These are phyloP conservation scores for Alternaria tenuissima DNA, from an alignment of 2,329 filamentous ascomycete genomes.

Conservation along the genomic window DNA sequence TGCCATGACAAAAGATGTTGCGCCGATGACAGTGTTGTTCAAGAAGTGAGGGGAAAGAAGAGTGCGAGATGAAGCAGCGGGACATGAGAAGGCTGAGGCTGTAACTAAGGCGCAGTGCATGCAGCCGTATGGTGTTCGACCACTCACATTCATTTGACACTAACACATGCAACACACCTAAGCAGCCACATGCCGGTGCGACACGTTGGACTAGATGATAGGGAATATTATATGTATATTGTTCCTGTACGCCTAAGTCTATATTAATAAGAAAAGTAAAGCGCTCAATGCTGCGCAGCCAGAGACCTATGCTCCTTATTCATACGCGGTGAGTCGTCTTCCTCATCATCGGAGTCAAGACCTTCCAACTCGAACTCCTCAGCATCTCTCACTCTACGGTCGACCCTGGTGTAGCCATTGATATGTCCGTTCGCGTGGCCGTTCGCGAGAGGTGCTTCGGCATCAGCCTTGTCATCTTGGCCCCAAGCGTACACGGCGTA, in stretches of 20 bases:
- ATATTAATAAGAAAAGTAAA: background rate
- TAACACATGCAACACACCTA: rapidly evolving
- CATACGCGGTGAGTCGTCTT: constrained; percentile 47
- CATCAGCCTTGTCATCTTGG: constrained; percentile 45
- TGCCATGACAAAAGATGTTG: background rate
- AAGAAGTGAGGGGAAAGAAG: background rate
- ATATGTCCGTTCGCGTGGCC: constrained; percentile 34
- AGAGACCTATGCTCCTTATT: constrained; percentile 37
- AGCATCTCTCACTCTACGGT: constrained; percentile 74
- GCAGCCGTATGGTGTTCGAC: background rate
- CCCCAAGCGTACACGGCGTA: constrained; percentile 73
- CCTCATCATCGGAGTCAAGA: constrained; percentile 87
- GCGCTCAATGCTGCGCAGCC: constrained; percentile 22
- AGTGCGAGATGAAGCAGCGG: background rate
- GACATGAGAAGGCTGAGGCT: background rate
- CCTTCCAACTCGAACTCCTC: constrained; percentile 95
- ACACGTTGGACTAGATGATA: background rate
- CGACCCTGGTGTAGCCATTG: constrained; percentile 57
- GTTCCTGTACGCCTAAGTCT: background rate
- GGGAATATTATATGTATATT: background rate
- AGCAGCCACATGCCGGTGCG: background rate
- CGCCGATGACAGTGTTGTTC: rapidly evolving
- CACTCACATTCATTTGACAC: background rate
- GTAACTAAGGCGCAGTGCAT: background rate
- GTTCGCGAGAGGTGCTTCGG: constrained; percentile 46